Evolutionary conservation across 495 filamentous ascomycete species (phyloP).

Genomic region (Aspergillus bridgeri): DNA sequence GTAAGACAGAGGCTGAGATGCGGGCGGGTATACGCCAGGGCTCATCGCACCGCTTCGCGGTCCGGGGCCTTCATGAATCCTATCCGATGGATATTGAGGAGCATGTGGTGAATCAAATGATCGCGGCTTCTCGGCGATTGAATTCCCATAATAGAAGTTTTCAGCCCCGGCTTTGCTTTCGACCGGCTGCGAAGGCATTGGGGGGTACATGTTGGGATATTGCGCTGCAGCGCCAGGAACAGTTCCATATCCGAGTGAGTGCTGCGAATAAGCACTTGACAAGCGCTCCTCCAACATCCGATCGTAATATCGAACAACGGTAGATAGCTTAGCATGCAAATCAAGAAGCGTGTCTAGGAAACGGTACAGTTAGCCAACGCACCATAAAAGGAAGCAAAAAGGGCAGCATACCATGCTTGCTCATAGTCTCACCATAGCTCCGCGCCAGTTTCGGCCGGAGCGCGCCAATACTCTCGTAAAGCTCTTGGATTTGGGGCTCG

Average conservation of each 20-base stretch:
- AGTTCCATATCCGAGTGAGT: conserved; percentile 50
- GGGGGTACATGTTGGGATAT: conserved; percentile 63
- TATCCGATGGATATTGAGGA: conserved; percentile 32
- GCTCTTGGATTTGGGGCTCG: conserved; percentile 95
- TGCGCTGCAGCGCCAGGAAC: conserved; percentile 47
- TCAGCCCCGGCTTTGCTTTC: conserved; percentile 59
- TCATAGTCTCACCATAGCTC: conserved; percentile 99
- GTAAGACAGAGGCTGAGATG: conserved; percentile 24
- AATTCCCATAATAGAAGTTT: conserved; percentile 74
- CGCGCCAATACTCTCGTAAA: conserved; percentile 93
- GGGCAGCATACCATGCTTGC: conserved; percentile 79
- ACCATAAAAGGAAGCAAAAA: background rate
- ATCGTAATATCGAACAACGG: conserved; percentile 98
- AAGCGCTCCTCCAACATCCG: conserved; percentile 95
- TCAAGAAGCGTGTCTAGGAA: conserved; percentile 80
- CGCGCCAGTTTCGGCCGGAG: conserved; percentile 90
- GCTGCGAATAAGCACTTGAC: conserved; percentile 87
- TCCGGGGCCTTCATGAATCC: conserved; percentile 15
- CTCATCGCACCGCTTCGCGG: conserved; percentile 21
- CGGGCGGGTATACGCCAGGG: conserved; percentile 23
- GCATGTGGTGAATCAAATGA: conserved; percentile 41
- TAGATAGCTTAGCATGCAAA: conserved; percentile 89
- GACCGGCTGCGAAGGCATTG: conserved; percentile 51
- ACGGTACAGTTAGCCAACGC: conserved; percentile 24
- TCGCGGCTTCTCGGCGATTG: conserved; percentile 44